phyloP scores from a whole-genome alignment of 2,329 filamentous ascomycete genomes.

The Lecanosticta acicola region DNA sequence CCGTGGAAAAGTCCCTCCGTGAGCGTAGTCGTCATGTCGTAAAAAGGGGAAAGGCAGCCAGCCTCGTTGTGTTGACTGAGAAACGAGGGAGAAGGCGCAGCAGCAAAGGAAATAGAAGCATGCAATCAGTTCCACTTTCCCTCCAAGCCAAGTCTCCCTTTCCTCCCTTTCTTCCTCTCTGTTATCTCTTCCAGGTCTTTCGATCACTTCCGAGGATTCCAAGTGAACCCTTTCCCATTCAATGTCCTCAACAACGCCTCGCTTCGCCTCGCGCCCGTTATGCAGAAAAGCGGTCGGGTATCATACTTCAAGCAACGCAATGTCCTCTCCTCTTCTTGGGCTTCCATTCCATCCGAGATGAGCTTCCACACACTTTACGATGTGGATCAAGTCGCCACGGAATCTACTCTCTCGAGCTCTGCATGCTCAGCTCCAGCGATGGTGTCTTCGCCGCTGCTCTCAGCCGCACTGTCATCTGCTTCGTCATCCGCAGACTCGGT shows the following conservation, averaged over 20 bases:
- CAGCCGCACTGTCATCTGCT: neutral
- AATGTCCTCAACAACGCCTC: neutral
- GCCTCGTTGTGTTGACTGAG: no score
- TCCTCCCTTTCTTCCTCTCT: neutral
- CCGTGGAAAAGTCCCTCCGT: no score
- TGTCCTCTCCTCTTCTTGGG: neutral
- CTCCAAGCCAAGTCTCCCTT: neutral
- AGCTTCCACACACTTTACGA: neutral
- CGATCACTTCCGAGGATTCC: no score
- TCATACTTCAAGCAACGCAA: slow-evolving; percentile 1
- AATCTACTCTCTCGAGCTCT: neutral
- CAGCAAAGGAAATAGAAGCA: neutral
- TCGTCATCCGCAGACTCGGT: slow-evolving; percentile 4
- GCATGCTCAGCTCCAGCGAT: slow-evolving; percentile 1
- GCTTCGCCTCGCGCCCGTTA: neutral
- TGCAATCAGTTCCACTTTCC: neutral
- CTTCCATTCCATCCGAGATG: neutral
- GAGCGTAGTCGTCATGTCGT: neutral
- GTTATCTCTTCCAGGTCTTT: no score
- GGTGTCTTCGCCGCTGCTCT: neutral
- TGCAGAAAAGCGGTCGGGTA: slow-evolving; percentile 2
- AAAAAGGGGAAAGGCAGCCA: no score
- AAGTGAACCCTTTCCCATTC: no score
- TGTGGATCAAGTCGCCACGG: neutral
- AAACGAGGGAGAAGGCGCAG: neutral